Evolutionary conservation across 345 rosid genomes (phyloP), one percentile per base, ranked within the genome.

Genomic region (Dipteronia sinensis): DNA sequence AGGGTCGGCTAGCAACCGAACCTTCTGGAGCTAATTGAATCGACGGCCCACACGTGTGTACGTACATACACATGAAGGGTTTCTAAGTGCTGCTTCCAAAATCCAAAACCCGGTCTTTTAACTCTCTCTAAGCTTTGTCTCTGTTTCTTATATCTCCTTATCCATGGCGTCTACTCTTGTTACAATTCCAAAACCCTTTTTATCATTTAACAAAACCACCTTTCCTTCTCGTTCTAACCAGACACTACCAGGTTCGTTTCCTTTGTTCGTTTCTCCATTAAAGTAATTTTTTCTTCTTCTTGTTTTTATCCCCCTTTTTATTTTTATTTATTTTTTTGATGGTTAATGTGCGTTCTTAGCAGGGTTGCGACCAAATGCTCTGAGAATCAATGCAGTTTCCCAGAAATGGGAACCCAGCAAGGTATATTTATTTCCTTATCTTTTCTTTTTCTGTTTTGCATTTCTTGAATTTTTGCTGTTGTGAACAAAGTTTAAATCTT

Each of bases 361-460:
- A 89, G 94, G 86, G 71, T 70, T 58, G 72, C 79, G 82, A 72
- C 83, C 84, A 71, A 83, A 76, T 66, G 85, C 91, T 69, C 83
- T 93, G 61, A 87, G 82, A 79, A 77, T 93, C 82, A 90, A 85
- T 40, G 99, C 98, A 5, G 66, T 90, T 63, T 74, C 96, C 34
- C 84, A 67, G 67, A 87, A 89, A 86, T 91, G 94, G 98, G 97
- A 93, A 40, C 96, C 97, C 22, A n/a, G 91, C 4, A 92, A 92
- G 94, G 98, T 93, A 64, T 12, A 17, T 40, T 10, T 20, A 47
- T 46, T 71, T 46, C 29, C 10, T 27, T 27, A 0, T 27, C 27
- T 27, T 42, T 42, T 42, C 46, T 7, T 42, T 42, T 42, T 42
- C 46, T 8, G 46, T 9, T 42, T 42, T 42, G 8, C 10, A 42